Conservation (phyloP, 2,329 filamentous ascomycete species). For the Drechslerella coelobrocha region DNA sequence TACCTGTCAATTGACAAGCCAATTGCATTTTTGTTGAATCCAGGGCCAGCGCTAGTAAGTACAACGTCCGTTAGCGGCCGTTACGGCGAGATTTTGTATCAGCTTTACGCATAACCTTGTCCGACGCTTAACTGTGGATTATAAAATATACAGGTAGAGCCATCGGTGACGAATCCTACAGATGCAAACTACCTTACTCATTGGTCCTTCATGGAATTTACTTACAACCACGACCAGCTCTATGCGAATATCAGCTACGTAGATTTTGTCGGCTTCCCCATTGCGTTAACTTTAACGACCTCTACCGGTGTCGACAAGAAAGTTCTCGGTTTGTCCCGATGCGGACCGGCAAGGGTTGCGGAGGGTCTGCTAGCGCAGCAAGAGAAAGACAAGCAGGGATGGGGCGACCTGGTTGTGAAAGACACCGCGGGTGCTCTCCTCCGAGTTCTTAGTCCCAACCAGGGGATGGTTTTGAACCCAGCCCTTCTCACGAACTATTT, state of each 20-base stretch:
- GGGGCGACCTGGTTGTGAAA: conserved; percentile 67
- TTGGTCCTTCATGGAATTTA: conserved; percentile 75
- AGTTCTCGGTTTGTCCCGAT: conserved; percentile 66
- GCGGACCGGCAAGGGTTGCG: conserved; percentile 67
- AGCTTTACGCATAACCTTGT: too few relatives aligned
- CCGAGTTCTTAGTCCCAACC: conserved; percentile 61
- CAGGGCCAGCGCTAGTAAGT: conserved; percentile 68
- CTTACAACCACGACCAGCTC: conserved; percentile 68
- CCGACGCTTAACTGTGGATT: too few relatives aligned
- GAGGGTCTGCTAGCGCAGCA: conserved; percentile 66
- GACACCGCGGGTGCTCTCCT: conserved; percentile 57
- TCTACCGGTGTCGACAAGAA: conserved; percentile 60
- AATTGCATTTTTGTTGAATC: conserved; percentile 74
- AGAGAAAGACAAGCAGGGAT: conserved; percentile 65
- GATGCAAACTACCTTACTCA: conserved; percentile 69
- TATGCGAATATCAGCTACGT: conserved; percentile 77
- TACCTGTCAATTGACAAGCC: conserved; percentile 71
- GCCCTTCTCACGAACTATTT: conserved; percentile 61
- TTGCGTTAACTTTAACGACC: conserved; percentile 64
- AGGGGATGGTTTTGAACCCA: conserved; percentile 58
- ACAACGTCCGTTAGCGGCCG: not conserved
- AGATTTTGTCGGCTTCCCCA: conserved; percentile 74
- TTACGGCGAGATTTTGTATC: too few relatives aligned
- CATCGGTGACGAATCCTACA: conserved; percentile 70
- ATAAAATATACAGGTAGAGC: conserved; percentile 64